phyloP scores from a whole-genome alignment of 768 basidiomycete genomes.

The Russula sp. region DNA sequence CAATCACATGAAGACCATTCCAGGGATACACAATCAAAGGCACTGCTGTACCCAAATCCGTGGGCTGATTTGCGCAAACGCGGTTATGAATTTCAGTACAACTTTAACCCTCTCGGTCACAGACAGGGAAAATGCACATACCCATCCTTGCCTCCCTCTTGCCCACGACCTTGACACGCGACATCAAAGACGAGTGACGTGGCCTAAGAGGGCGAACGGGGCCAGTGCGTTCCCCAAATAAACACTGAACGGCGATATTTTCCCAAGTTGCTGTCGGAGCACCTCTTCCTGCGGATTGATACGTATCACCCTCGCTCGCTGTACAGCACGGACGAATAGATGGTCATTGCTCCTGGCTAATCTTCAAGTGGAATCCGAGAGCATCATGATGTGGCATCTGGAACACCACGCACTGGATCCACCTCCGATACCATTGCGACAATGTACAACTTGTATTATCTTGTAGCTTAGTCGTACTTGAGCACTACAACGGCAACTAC shows the following conservation, averaged over 20 bases:
- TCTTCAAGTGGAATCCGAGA: neutral
- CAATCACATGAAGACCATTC: neutral
- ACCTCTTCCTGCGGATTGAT: neutral
- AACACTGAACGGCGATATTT: too few relatives aligned
- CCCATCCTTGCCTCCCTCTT: neutral
- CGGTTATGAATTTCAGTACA: neutral
- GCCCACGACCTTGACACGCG: neutral
- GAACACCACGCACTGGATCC: neutral
- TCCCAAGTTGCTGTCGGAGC: neutral
- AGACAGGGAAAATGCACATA: too few relatives aligned
- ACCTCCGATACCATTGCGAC: too few relatives aligned
- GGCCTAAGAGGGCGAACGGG: neutral
- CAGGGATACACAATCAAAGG: neutral
- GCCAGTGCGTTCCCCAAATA: neutral
- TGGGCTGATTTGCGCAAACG: neutral
- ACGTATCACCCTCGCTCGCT: neutral
- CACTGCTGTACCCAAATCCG: neutral
- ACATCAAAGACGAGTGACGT: neutral
- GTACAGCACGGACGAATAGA: neutral
- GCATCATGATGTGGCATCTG: neutral
- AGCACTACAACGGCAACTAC: neutral
- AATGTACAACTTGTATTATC: too few relatives aligned
- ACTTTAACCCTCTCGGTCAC: neutral
- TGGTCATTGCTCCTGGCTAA: neutral
- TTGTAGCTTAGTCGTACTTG: neutral